Conservation (phyloP, 768 basidiomycete genomes). For the Auricularia auricula-judae region DNA sequence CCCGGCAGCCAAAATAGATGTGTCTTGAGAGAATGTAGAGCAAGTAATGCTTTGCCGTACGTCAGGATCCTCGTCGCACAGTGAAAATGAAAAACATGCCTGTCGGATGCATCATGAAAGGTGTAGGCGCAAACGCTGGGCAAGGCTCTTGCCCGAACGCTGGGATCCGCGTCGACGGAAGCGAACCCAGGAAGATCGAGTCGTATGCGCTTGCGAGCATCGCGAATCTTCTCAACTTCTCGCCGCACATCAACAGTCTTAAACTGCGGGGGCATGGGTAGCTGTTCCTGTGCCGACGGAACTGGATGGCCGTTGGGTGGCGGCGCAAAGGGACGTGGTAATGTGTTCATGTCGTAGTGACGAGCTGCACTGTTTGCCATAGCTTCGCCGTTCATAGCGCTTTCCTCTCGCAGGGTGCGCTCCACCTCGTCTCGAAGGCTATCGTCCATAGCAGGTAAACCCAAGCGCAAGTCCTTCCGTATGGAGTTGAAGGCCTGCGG, state of each 20-base stretch:
- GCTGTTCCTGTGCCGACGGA: slow-evolving; percentile 61
- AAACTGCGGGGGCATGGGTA: slow-evolving; percentile 74
- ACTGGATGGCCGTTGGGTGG: slow-evolving; percentile 35
- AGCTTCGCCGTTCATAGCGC: slow-evolving; percentile 61
- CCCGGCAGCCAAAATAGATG: slow-evolving; percentile 85
- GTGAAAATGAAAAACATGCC: slow-evolving; percentile 39
- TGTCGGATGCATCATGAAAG: slow-evolving; percentile 88
- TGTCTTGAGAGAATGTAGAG: slow-evolving; percentile 82
- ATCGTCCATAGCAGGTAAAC: slow-evolving; percentile 66
- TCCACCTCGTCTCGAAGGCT: slow-evolving; percentile 75
- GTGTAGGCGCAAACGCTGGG: slow-evolving; percentile 96
- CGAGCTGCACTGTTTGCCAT: slow-evolving; percentile 48
- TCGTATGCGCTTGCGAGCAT: slow-evolving; percentile 85
- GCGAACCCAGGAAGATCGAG: slow-evolving; percentile 61
- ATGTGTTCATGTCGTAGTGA: slow-evolving; percentile 39
- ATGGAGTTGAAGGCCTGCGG: slow-evolving; percentile 66
- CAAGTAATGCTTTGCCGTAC: slow-evolving; percentile 55
- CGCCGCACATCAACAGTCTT: slow-evolving; percentile 79
- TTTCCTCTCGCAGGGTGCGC: slow-evolving; percentile 70
- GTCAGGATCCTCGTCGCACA: slow-evolving; percentile 3
- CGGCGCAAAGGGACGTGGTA: slow-evolving; percentile 1
- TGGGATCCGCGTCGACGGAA: slow-evolving; percentile 34
- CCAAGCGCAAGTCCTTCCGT: slow-evolving; percentile 75
- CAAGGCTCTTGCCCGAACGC: slow-evolving; percentile 52
- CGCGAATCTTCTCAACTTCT: slow-evolving; percentile 81